Evolutionary conservation across 2,329 filamentous ascomycete species (phyloP).

Genomic region (Cladosporium austrohemisphaericum): DNA sequence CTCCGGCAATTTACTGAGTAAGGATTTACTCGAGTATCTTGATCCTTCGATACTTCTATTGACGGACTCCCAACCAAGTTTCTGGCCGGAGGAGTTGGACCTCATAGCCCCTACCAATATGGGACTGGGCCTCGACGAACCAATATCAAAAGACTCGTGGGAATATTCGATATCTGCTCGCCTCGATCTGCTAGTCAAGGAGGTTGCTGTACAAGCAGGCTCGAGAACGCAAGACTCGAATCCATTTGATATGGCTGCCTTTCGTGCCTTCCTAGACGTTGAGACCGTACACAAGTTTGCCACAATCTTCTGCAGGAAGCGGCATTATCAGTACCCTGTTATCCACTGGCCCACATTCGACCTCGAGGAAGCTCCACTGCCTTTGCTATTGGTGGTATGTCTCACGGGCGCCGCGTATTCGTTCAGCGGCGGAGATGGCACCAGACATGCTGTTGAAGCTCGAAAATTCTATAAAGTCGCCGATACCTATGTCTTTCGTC

Average conservation of each 20-base stretch:
- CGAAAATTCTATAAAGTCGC: conserved; percentile 10
- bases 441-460: not conserved
- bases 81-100: too few relatives aligned
- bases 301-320: conserved; percentile 11
- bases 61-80: not conserved
- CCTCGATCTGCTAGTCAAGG: not conserved
- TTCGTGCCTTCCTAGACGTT: conserved; percentile 1
- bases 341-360: conserved; percentile 15
- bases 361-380: not conserved
- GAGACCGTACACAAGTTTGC: conserved; percentile 4
- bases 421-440: not conserved
- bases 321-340: conserved; percentile 16
- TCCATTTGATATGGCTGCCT: not conserved
- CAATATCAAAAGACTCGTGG: not conserved
- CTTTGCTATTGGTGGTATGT: conserved; percentile 9
- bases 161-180: not conserved
- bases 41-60: not conserved
- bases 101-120: not conserved
- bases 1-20: not conserved
- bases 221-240: not conserved
- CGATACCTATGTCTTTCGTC: conserved; percentile 8
- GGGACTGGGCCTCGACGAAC: not conserved
- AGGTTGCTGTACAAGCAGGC: not conserved
- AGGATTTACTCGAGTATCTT: not conserved
- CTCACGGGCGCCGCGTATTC: conserved; percentile 16